Conservation (phyloP, 768 basidiomycete genomes). For the Pleurotus salmoneostramineus region DNA sequence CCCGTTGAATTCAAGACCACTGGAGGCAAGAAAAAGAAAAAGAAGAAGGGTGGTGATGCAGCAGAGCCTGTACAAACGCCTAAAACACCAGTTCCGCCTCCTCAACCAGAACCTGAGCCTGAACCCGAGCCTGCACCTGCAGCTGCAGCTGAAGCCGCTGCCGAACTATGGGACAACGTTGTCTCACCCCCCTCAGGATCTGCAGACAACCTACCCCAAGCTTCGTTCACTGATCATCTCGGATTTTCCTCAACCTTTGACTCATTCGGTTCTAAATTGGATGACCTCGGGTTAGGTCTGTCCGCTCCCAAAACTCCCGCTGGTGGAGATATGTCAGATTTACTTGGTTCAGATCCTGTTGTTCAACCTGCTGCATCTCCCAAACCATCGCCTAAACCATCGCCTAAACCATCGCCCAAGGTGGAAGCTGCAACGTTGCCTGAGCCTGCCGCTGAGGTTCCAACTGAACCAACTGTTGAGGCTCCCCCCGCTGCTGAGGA, state of each 20-base stretch:
- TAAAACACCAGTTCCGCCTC: background rate
- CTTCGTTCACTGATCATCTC: slow-evolving; percentile 2
- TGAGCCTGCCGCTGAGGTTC: background rate
- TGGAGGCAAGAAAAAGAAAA: background rate
- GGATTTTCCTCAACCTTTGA: background rate
- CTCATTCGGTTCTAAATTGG: background rate
- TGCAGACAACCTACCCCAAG: slow-evolving; percentile 1
- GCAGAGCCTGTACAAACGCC: background rate
- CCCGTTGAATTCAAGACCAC: background rate
- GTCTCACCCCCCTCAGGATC: slow-evolving; percentile 3
- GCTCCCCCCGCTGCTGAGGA: background rate
- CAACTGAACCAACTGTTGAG: background rate
- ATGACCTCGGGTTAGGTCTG: background rate
- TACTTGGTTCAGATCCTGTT: background rate
- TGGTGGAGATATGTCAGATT: background rate
- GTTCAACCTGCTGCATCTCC: background rate
- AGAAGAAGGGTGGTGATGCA: background rate
- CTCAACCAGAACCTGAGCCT: background rate
- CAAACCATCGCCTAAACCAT: slow-evolving; percentile 13
- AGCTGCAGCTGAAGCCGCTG: background rate
- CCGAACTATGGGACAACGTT: background rate
- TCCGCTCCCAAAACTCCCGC: background rate
- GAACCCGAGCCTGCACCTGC: background rate
- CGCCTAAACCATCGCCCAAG: slow-evolving; percentile 13
- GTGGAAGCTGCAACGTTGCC: background rate